Percentiles rank a stretch among this genome's conserved stretches.
Evolutionary conservation across 345 rosid species (phyloP).

Genomic region (Reutealis trisperma): DNA sequence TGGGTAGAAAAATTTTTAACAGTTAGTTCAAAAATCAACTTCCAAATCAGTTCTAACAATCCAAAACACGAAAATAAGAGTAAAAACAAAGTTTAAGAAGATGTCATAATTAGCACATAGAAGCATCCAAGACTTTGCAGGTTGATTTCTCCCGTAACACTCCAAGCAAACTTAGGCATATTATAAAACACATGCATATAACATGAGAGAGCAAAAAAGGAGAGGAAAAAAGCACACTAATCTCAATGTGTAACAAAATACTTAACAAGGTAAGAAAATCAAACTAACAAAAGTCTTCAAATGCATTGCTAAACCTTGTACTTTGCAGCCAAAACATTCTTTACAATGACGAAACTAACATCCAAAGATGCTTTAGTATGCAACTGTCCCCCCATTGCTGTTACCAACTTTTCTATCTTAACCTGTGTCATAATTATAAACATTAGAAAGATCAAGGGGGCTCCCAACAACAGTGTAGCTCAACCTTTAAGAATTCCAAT

Average conservation of each 20-base stretch:
- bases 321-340: conserved; percentile 90
- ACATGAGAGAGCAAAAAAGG: neutral
- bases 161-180: neutral
- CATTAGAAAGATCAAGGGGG: neutral
- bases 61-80: neutral
- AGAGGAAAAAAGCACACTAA: neutral
- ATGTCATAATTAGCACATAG: neutral
- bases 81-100: neutral
- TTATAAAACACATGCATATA: neutral
- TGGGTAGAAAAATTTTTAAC: neutral
- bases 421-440: conserved; percentile 46
- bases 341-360: conserved; percentile 80
- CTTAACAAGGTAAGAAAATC: neutral
- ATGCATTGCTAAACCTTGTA: conserved; percentile 66
- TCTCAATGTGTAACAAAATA: neutral
- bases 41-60: neutral
- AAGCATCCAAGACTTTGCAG: conserved; percentile 1
- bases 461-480: neutral
- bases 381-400: conserved; percentile 82
- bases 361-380: conserved; percentile 60
- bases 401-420: conserved; percentile 71
- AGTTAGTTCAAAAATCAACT: neutral
- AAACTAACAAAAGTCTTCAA: neutral
- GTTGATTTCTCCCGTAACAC: neutral
- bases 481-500: neutral